These are phyloP conservation scores for Saccharomycopsis schoenii DNA, from an alignment of 805 yeast genomes.

Conservation along the genomic window DNA sequence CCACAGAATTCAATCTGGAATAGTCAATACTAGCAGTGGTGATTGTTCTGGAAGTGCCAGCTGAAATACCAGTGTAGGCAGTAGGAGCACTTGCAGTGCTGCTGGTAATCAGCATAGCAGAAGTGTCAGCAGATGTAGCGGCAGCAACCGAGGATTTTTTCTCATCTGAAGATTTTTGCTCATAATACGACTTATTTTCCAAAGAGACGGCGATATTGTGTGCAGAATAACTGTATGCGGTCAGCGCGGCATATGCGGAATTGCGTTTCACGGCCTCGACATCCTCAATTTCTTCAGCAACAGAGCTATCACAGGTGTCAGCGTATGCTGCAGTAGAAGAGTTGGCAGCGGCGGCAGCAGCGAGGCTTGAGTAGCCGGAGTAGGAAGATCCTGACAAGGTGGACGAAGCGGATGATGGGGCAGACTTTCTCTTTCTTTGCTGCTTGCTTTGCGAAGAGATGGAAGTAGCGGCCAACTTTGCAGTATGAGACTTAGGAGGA, in stretches of 20 bases:
- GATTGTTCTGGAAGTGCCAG: not conserved
- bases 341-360: conserved; percentile 40
- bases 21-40: conserved; percentile 25
- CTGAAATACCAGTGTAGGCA: not conserved
- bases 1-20: conserved; percentile 37
- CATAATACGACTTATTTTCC: conserved; percentile 1
- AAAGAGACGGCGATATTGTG: not conserved
- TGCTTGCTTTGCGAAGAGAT: conserved; percentile 40
- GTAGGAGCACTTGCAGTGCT: not conserved
- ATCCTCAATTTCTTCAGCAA: conserved; percentile 14
- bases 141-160: conserved; percentile 8
- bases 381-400: conserved; percentile 39
- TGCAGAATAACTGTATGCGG: conserved; percentile 5
- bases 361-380: conserved; percentile 18
- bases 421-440: conserved; percentile 34
- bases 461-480: conserved; percentile 59
- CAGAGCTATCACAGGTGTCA: conserved; percentile 40
- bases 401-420: conserved; percentile 59
- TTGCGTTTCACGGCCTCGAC: conserved; percentile 41
- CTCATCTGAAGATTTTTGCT: not conserved
- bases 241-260: conserved; percentile 21
- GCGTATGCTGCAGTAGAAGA: conserved; percentile 59
- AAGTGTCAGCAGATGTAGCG: not conserved
- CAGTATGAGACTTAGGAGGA: conserved; percentile 54
- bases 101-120: not conserved